Conservation (phyloP, 2,329 filamentous ascomycete species). For the Didymella segeticola region DNA sequence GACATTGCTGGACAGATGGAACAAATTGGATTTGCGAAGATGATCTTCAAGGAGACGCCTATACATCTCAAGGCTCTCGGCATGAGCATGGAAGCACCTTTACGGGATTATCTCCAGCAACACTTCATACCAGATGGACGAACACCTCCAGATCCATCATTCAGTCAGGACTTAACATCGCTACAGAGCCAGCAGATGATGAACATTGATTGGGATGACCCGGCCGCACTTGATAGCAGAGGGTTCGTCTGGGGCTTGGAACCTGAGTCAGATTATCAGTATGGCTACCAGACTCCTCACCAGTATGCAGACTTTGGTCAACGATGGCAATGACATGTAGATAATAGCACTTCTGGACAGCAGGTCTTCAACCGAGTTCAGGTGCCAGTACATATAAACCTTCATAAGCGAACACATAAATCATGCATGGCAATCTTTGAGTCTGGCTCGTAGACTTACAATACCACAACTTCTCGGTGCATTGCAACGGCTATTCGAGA, state of each 20-base stretch:
- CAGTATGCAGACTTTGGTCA: not conserved
- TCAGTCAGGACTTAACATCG: constrained; percentile 42
- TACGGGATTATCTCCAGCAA: not conserved
- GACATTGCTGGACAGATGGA: constrained; percentile 31
- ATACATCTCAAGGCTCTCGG: constrained; percentile 41
- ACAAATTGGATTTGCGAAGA: constrained; percentile 45
- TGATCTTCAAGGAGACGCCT: constrained; percentile 44
- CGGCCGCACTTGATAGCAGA: constrained; percentile 40
- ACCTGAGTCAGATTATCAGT: constrained; percentile 37
- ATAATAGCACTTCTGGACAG: not conserved
- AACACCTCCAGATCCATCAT: constrained; percentile 41
- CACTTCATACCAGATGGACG: constrained; percentile 19
- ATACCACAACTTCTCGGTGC: not conserved
- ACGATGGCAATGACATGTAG: not conserved
- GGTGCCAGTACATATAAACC: not conserved
- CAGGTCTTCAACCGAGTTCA: not conserved
- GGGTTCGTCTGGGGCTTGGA: constrained; percentile 41
- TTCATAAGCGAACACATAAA: not conserved
- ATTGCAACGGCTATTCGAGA: too few relatives aligned
- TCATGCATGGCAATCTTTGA: not conserved
- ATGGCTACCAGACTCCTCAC: constrained; percentile 36
- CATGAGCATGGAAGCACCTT: constrained; percentile 22
- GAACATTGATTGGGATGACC: constrained; percentile 43
- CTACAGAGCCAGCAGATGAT: constrained; percentile 44
- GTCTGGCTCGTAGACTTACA: not conserved